Evolutionary conservation across 805 yeast genomes (phyloP).

Genomic region (Metschnikowia matae): DNA sequence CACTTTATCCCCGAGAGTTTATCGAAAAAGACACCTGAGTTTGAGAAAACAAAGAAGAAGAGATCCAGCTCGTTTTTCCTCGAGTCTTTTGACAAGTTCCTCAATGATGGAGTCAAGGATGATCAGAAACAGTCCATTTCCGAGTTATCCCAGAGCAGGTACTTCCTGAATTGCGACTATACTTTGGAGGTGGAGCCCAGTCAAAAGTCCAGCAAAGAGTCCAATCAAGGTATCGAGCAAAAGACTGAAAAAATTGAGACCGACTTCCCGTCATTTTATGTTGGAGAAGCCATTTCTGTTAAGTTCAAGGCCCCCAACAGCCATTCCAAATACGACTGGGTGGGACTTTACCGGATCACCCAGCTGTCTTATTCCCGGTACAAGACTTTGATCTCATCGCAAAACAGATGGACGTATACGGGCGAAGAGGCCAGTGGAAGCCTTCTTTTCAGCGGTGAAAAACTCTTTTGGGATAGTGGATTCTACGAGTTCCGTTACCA

Average conservation of each 20-base stretch:
- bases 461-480: conserved; percentile 63
- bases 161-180: conserved; percentile 36
- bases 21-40: conserved; percentile 21
- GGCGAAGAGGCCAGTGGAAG: conserved; percentile 39
- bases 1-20: conserved; percentile 40
- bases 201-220: conserved; percentile 5
- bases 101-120: conserved; percentile 24
- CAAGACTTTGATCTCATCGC: conserved; percentile 56
- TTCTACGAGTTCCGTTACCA: conserved; percentile 73
- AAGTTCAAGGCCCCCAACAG: conserved; percentile 51
- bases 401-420: conserved; percentile 61
- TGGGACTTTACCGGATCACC: conserved; percentile 64
- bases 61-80: conserved; percentile 35
- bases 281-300: conserved; percentile 54
- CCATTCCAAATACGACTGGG: conserved; percentile 61
- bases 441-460: conserved; percentile 44
- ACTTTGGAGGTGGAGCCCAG: conserved; percentile 19
- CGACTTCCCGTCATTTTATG: conserved; percentile 17
- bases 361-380: conserved; percentile 55
- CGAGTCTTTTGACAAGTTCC: conserved; percentile 45
- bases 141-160: conserved; percentile 38
- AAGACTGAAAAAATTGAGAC: too few relatives aligned
- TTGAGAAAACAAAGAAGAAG: conserved; percentile 1
- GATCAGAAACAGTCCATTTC: conserved; percentile 32
- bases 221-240: too few relatives aligned